Percentiles rank a stretch among this genome's conserved stretches.
Evolutionary conservation across 495 filamentous ascomycete genomes (phyloP).

Genomic region (Lasiosphaeria hispida): DNA sequence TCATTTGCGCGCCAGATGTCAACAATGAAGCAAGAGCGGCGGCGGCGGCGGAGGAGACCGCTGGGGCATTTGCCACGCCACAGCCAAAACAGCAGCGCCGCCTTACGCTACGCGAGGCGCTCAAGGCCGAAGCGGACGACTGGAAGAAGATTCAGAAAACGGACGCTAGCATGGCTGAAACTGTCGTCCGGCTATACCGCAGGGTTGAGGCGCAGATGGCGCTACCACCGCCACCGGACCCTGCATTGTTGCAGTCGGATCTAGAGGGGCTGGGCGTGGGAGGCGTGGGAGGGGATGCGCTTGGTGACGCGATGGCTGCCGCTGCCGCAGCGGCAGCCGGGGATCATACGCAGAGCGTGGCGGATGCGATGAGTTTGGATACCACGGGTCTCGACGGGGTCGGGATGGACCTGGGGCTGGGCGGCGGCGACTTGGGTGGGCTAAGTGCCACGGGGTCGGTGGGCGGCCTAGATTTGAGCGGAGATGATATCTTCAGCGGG

Average conservation of each 20-base stretch:
- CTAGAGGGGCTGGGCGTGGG: conserved; percentile 29
- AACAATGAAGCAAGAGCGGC: conserved; percentile 45
- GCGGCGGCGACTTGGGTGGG: conserved; percentile 18
- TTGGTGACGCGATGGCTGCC: conserved; percentile 34
- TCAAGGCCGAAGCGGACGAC: conserved; percentile 61
- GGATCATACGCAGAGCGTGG: background rate
- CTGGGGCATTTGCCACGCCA: conserved; percentile 19
- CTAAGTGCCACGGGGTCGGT: conserved; percentile 20
- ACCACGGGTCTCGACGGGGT: conserved; percentile 22
- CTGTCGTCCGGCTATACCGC: conserved; percentile 71
- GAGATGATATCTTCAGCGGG: conserved; percentile 39
- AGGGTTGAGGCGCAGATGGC: conserved; percentile 64
- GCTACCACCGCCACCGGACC: conserved; percentile 30
- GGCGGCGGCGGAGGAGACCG: conserved; percentile 20
- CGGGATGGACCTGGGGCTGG: conserved; percentile 23
- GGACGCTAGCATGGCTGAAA: conserved; percentile 61
- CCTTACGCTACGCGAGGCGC: conserved; percentile 62
- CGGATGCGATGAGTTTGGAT: conserved; percentile 33
- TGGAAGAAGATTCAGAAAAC: conserved; percentile 59
- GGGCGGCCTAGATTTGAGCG: conserved; percentile 31
- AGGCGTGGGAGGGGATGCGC: conserved; percentile 19
- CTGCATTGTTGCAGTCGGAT: conserved; percentile 27
- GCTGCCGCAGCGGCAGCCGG: conserved; percentile 22
- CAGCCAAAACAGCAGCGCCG: conserved; percentile 30
- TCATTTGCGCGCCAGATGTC: conserved; percentile 69